Base-by-base conservation (phyloP, 495 filamentous ascomycete genomes). In the Terfezia claveryi region DNA sequence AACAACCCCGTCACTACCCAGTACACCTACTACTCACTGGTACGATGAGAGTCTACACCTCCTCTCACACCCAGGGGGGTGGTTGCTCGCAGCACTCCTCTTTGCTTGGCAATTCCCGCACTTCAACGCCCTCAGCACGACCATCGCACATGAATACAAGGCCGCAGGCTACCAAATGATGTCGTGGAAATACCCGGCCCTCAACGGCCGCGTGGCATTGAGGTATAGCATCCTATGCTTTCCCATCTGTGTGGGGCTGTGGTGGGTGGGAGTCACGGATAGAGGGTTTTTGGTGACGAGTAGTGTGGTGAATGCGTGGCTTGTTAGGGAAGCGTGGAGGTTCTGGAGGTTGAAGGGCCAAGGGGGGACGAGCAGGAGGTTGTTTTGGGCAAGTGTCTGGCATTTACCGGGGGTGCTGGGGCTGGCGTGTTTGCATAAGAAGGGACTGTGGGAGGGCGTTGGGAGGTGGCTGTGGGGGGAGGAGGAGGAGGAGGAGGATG, bases 341-440 rank as follows among this genome's bases (percentile, higher is more conserved):
- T 95, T 96, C 68, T 94, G 83, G 79, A 73, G 76, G 55, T 70
- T 78, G 36, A 77, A 85, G 56, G 91, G 89, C 12, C 73, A 77
- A 49, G 78, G 82, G 59, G 92, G 92, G 6, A 82, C 72, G 46
- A 92, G 92, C 8, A 78, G 85, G 49, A 81, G 80, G 6, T 64
- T 98, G 55, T 98, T 98, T 68, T 98, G 91, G 91, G 86, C 91
- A 0, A 92, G 86, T 68, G 87, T 98, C 23, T 98, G 91, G 91
- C 87, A 95, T 70, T 62, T 98, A 38, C 91, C 91, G 0, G 84
- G 85, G 49, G 75, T 95, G 23, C 79, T 98, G 72, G 84, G 94
- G 56, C 70, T 95, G 56, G 92, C 87, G 41, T 83, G 96, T 66
- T 78, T 80, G 50, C 87, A 91, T 65, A 98, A 98, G 76, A 94